Evolutionary conservation across 768 basidiomycete genomes (phyloP).

Genomic region (Amyloporia xantha): DNA sequence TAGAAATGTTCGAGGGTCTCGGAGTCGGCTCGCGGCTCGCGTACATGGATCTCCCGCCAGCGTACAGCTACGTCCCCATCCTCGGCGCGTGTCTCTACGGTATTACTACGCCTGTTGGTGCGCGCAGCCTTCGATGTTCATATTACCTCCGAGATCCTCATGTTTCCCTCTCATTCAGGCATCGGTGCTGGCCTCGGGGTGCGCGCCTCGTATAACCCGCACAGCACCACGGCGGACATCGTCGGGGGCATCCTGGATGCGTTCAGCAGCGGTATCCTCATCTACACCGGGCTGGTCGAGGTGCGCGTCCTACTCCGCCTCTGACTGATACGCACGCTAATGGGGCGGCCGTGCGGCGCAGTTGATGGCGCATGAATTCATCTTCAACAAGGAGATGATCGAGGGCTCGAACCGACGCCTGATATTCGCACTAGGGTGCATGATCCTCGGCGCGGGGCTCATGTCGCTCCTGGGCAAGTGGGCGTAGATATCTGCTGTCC

Average conservation of each 20-base stretch:
- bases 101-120: conserved; percentile 70
- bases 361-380: conserved; percentile 80
- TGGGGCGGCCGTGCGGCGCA: too few species aligned
- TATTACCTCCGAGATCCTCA: not conserved
- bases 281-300: conserved; percentile 86
- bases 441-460: conserved; percentile 77
- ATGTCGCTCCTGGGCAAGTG: conserved; percentile 90
- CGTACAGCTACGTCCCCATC: conserved; percentile 52
- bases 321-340: too few species aligned
- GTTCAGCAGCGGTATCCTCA: conserved; percentile 77
- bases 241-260: conserved; percentile 84
- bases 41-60: conserved; percentile 51
- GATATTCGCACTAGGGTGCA: conserved; percentile 67
- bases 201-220: conserved; percentile 75
- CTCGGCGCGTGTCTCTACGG: conserved; percentile 61
- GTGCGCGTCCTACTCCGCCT: conserved; percentile 30
- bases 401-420: conserved; percentile 57
- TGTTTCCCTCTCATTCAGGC: conserved; percentile 1
- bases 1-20: conserved; percentile 92
- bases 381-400: conserved; percentile 85
- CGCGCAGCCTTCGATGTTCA: not conserved
- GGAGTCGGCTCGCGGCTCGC: conserved; percentile 90
- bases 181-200: conserved; percentile 81
- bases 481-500: too few species aligned
- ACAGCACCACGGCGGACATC: conserved; percentile 65